phyloP scores from a whole-genome alignment of 306 rosid genomes.

The Fragaria vesca region DNA sequence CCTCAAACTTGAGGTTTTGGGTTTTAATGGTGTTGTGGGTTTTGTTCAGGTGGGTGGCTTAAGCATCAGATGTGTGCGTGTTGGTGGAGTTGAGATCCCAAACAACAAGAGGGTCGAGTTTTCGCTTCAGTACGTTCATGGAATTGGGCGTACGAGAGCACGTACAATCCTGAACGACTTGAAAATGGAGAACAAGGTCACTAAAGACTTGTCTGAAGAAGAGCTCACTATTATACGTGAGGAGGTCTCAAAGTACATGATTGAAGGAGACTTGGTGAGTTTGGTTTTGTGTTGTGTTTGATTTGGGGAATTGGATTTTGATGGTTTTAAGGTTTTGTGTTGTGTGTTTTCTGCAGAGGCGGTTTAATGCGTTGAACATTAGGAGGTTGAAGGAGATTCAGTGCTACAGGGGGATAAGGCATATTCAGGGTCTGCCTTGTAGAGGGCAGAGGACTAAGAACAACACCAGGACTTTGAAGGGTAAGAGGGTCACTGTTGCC shows the following conservation, averaged over 20 bases:
- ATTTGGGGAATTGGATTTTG: not conserved
- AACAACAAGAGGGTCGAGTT: constrained; percentile 79
- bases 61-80: constrained; percentile 68
- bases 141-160: constrained; percentile 74
- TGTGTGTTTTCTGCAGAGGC: constrained; percentile 49
- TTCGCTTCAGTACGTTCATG: constrained; percentile 90
- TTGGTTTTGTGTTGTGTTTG: not conserved
- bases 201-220: constrained; percentile 77
- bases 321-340: not conserved
- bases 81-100: constrained; percentile 91
- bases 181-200: constrained; percentile 71
- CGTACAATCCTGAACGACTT: constrained; percentile 62
- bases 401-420: constrained; percentile 89
- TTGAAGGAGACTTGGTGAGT: constrained; percentile 88
- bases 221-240: constrained; percentile 75
- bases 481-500: constrained; percentile 79
- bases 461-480: constrained; percentile 92
- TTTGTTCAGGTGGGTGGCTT: constrained; percentile 42
- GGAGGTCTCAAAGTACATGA: constrained; percentile 80
- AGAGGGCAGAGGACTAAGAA: constrained; percentile 94
- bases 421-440: constrained; percentile 88
- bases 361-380: constrained; percentile 77
- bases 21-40: constrained; percentile 8
- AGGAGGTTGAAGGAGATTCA: constrained; percentile 93
- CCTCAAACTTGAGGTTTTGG: constrained; percentile 13